These are phyloP conservation scores for Irpex sp. DNA, from an alignment of 1,284 basidiomycete genomes.

Conservation along the genomic window DNA sequence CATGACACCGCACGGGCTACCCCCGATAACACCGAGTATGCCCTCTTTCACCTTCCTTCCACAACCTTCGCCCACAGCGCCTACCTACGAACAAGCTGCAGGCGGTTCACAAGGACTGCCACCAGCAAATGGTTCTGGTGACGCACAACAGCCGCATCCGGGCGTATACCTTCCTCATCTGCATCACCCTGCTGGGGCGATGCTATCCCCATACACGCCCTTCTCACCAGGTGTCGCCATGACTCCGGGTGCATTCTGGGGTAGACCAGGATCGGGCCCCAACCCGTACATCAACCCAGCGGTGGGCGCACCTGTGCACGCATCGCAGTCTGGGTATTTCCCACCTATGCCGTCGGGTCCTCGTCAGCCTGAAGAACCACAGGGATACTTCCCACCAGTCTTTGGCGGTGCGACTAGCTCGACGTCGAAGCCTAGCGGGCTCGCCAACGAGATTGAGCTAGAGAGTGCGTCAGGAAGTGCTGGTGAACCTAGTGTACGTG, in stretches of 20 bases:
- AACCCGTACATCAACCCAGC: slow-evolving; percentile 65
- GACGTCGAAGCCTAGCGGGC: slow-evolving; percentile 23
- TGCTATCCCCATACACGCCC: slow-evolving; percentile 29
- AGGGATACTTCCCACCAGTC: slow-evolving; percentile 45
- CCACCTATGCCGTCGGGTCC: slow-evolving; percentile 28
- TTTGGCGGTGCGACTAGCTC: slow-evolving; percentile 9
- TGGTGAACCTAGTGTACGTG: neutral
- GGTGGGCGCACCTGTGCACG: slow-evolving; percentile 61
- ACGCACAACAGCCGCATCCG: neutral
- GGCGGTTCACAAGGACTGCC: slow-evolving; percentile 2
- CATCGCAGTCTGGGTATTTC: slow-evolving; percentile 38
- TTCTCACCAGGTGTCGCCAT: slow-evolving; percentile 69
- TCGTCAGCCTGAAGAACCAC: slow-evolving; percentile 18
- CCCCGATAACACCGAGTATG: slow-evolving; percentile 78
- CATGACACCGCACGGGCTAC: slow-evolving; percentile 66
- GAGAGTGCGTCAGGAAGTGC: slow-evolving; percentile 15
- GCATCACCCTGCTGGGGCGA: slow-evolving; percentile 18
- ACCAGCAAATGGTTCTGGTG: neutral
- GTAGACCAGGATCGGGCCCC: slow-evolving; percentile 41
- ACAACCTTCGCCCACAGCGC: slow-evolving; percentile 30
- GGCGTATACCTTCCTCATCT: slow-evolving; percentile 5
- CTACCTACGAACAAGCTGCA: neutral
- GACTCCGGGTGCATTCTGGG: slow-evolving; percentile 70
- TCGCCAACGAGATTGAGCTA: slow-evolving; percentile 39
- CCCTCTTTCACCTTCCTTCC: slow-evolving; percentile 69